phyloP scores from a whole-genome alignment of 2,329 filamentous ascomycete genomes.

The Penicillium sp. region DNA sequence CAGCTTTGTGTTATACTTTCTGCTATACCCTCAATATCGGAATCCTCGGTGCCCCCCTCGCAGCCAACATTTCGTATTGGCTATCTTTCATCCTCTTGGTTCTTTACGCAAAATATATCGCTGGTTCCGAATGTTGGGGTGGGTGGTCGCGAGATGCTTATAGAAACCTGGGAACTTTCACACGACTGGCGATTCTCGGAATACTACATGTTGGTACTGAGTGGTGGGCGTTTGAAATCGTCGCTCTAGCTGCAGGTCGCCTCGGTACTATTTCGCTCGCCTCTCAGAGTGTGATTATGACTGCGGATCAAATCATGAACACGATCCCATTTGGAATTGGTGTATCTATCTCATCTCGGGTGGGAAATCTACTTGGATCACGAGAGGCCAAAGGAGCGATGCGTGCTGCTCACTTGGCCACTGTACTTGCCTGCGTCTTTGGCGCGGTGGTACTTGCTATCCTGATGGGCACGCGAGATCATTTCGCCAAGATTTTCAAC shows the following conservation, averaged over 20 bases:
- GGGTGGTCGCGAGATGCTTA: constrained; percentile 67
- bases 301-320: constrained; percentile 78
- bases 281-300: constrained; percentile 88
- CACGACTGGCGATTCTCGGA: constrained; percentile 72
- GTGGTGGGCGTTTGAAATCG: constrained; percentile 95
- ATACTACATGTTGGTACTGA: constrained; percentile 84
- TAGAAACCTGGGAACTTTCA: constrained; percentile 69
- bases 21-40: constrained; percentile 71
- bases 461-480: constrained; percentile 69
- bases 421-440: constrained; percentile 69
- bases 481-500: constrained; percentile 80
- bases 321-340: constrained; percentile 86
- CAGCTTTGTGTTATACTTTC: constrained; percentile 64
- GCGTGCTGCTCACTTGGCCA: constrained; percentile 73
- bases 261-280: constrained; percentile 78
- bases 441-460: constrained; percentile 67
- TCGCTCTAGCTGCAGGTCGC: constrained; percentile 76
- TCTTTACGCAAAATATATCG: constrained; percentile 69
- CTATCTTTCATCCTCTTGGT: constrained; percentile 74
- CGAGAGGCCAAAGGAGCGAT: constrained; percentile 65
- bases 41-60: constrained; percentile 76
- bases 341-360: constrained; percentile 73
- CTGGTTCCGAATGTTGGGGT: constrained; percentile 76
- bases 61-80: constrained; percentile 86
- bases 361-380: constrained; percentile 79